phyloP scores from a whole-genome alignment of 2,329 filamentous ascomycete species.

The Tricladium varicosporioides region DNA sequence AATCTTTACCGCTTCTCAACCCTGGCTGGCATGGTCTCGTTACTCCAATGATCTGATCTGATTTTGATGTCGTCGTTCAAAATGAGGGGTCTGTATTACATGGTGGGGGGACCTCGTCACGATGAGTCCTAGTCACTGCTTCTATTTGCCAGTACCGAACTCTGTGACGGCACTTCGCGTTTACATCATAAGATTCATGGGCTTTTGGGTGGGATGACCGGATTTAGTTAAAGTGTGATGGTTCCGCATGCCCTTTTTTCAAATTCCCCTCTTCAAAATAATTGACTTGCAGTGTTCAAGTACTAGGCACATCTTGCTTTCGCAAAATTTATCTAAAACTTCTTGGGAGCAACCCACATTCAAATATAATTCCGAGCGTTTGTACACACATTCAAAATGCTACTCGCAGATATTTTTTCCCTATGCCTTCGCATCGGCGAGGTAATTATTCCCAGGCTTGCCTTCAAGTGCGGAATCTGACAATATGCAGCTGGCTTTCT shows the following conservation, averaged over 20 bases:
- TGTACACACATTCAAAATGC: too few species aligned
- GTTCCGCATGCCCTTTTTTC: not conserved
- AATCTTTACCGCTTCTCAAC: not conserved
- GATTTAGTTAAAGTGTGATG: not conserved
- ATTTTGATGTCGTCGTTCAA: not conserved
- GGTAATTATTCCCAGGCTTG: constrained; percentile 15
- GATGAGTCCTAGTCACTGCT: not conserved
- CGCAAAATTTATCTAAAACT: too few species aligned
- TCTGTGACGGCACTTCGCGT: not conserved
- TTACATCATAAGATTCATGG: not conserved
- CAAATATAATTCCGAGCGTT: too few species aligned
- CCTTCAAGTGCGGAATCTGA: constrained; percentile 1
- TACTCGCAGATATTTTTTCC: constrained; percentile 21
- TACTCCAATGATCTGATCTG: not conserved
- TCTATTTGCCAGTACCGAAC: not conserved
- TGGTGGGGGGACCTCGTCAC: too few species aligned
- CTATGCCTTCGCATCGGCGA: constrained; percentile 28
- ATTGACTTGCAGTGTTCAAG: too few species aligned
- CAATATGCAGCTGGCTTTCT: constrained; percentile 63
- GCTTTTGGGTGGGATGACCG: not conserved
- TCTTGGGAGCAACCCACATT: too few species aligned
- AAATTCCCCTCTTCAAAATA: too few species aligned
- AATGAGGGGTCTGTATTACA: not conserved
- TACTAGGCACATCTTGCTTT: not conserved
- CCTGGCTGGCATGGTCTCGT: constrained; percentile 10